Conservation (phyloP, 441 rosid genomes). For the Adansonia rubrostipa region DNA sequence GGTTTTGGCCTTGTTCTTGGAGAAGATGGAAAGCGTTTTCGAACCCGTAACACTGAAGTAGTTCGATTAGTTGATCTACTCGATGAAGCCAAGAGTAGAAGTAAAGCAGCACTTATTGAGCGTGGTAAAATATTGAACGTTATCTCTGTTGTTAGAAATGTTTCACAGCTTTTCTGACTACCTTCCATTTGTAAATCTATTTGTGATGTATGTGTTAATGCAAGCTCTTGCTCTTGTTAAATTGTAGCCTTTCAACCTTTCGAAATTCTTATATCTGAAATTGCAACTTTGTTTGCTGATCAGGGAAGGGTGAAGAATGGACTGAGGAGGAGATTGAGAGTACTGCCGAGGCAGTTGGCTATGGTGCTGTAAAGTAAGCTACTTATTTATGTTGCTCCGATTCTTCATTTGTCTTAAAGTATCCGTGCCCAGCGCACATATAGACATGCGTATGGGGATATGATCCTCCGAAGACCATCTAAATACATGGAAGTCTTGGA, state of each 20-base stretch:
- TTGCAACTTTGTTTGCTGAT: slow-evolving; percentile 19
- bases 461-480: too few species aligned
- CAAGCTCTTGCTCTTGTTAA: slow-evolving; percentile 1
- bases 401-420: too few species aligned
- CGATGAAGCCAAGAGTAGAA: slow-evolving; percentile 85
- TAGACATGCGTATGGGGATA: too few species aligned
- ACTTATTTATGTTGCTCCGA: background rate
- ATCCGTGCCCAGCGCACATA: too few species aligned
- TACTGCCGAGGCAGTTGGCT: slow-evolving; percentile 92
- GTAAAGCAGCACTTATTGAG: slow-evolving; percentile 71
- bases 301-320: slow-evolving; percentile 91
- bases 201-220: slow-evolving; percentile 3
- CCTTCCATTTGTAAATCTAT: slow-evolving; percentile 14
- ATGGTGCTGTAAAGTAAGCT: slow-evolving; percentile 94
- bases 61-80: slow-evolving; percentile 92
- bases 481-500: too few species aligned
- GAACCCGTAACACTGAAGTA: slow-evolving; percentile 82
- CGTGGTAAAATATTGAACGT: slow-evolving; percentile 60
- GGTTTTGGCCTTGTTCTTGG: slow-evolving; percentile 92
- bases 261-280: slow-evolving; percentile 6
- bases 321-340: slow-evolving; percentile 82
- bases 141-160: slow-evolving; percentile 20
- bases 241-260: background rate
- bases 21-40: slow-evolving; percentile 89
- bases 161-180: background rate